Conservation (phyloP, 1,284 basidiomycete genomes). For the Taiwanofungus camphoratus region DNA sequence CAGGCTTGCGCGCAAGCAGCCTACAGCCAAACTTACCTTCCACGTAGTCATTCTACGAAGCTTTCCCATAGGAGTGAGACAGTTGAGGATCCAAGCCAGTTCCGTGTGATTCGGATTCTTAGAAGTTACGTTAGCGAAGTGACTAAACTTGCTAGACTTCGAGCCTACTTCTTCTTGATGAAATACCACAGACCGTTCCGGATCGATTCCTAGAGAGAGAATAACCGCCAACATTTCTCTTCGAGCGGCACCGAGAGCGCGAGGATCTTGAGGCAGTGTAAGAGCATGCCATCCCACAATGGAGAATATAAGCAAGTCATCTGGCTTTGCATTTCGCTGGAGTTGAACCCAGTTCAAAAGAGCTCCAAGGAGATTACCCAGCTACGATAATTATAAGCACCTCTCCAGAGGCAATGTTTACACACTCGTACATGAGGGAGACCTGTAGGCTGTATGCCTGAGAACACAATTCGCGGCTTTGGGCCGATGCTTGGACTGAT, state of each 20-base stretch:
- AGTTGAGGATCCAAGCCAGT: conserved; percentile 89
- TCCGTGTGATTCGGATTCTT: conserved; percentile 85
- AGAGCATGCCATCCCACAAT: conserved; percentile 92
- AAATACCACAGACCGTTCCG: conserved; percentile 72
- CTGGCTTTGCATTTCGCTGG: conserved; percentile 52
- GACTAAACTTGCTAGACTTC: conserved; percentile 3
- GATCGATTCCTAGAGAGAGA: conserved; percentile 83
- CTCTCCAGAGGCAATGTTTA: neutral
- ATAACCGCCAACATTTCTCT: conserved; percentile 80
- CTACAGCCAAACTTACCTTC: conserved; percentile 57
- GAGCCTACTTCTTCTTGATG: conserved; percentile 87
- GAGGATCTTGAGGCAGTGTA: conserved; percentile 83
- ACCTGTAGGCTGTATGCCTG: conserved; percentile 83
- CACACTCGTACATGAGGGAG: conserved; percentile 66
- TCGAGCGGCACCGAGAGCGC: conserved; percentile 53
- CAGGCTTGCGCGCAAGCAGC: neutral
- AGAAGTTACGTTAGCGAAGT: neutral
- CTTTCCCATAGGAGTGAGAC: conserved; percentile 78
- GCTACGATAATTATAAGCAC: conserved; percentile 36
- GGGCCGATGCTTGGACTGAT: neutral
- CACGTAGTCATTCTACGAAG: conserved; percentile 91
- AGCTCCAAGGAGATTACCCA: conserved; percentile 93
- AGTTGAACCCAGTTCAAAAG: conserved; percentile 84
- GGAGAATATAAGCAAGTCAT: conserved; percentile 74
- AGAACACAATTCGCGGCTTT: conserved; percentile 50